Evolutionary conservation across 371 early-diverging fungal genomes (phyloP), one percentile per base, ranked within the genome.

Genomic region (Saksenaea vasiformis): DNA sequence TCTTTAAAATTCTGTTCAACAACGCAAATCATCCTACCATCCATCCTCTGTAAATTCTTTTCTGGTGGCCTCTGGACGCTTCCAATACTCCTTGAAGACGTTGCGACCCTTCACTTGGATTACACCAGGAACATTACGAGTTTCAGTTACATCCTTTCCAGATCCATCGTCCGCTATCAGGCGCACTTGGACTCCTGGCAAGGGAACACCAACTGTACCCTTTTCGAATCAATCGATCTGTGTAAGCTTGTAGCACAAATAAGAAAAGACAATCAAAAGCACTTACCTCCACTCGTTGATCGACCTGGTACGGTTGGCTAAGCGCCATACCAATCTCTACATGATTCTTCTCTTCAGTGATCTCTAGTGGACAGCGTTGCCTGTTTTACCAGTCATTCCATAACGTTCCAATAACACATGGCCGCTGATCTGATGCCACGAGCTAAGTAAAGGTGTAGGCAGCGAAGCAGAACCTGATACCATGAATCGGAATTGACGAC

Each of bases 321-420:
- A 94, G 72, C 5, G 85, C 93, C 93, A 94, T 93, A 28, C 95
- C 95, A 47, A 92, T 90, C 64, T 95, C 95, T 73, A 41, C 8
- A 27, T 31, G 4, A 31, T 36, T 19, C 31, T 11, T 1, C 8
- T 27, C 0, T 34, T 62, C n/a, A 58, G 37, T 5, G 55, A 37
- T n/a, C 36, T 22, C 34, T 53, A 17, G 7, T 38, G 1, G 19
- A 27, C 10, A 44, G 11, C 3, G 17, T n/a, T 11, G 31, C 24
- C 3, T 47, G 10, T 22, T 15, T 41, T 65, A 78, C 78, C 78
- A 26, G 91, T 91, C 93, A 94, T 94, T 14, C 95, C 95, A 69
- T 91, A 93, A 31, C 95, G 78, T 74, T 95, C 95, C 10, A 95
- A 75, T 58, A 95, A 74, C 3, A 76, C 75, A 53, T 92, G 93